Percentiles rank a stretch among this genome's conserved stretches.
phyloP scores from a whole-genome alignment of 805 yeast species.

The Scheffersomyces coipomensis region DNA sequence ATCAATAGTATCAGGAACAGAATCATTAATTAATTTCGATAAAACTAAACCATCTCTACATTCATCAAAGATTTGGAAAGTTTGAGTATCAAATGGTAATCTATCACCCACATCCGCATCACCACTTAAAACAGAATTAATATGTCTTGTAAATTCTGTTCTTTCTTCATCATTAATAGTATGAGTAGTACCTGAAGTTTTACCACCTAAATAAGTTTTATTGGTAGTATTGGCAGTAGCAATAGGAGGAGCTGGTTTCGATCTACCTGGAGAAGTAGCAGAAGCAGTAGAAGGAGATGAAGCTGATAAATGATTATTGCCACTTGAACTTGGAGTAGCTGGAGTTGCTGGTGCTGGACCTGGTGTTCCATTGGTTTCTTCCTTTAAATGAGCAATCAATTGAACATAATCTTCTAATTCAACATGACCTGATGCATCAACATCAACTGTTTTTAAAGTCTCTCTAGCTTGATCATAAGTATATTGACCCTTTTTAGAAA shows the following conservation, averaged over 20 bases:
- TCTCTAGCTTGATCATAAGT: slow-evolving; percentile 92
- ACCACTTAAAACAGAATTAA: slow-evolving; percentile 86
- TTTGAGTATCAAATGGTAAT: slow-evolving; percentile 88
- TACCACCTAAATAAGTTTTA: slow-evolving; percentile 79
- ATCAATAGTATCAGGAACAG: slow-evolving; percentile 97
- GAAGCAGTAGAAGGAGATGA: slow-evolving; percentile 10
- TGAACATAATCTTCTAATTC: slow-evolving; percentile 93
- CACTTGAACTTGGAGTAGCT: slow-evolving; percentile 13
- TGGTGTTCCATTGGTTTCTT: slow-evolving; percentile 17
- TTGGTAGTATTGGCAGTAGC: slow-evolving; percentile 49
- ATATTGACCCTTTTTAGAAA: slow-evolving; percentile 75
- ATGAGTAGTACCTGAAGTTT: slow-evolving; percentile 90
- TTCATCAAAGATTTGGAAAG: slow-evolving; percentile 95
- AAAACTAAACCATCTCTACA: slow-evolving; percentile 92
- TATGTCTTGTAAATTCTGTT: slow-evolving; percentile 92
- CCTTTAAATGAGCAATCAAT: slow-evolving; percentile 77
- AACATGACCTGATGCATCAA: slow-evolving; percentile 96
- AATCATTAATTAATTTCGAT: slow-evolving; percentile 92
- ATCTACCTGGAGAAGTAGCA: slow-evolving; percentile 17
- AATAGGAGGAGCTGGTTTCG: slow-evolving; percentile 32
- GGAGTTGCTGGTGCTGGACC: slow-evolving; percentile 15
- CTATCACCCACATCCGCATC: slow-evolving; percentile 82
- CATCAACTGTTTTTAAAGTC: slow-evolving; percentile 84
- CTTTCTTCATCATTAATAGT: slow-evolving; percentile 97
- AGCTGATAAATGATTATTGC: slow-evolving; percentile 24